Conservation (phyloP, 1,284 basidiomycete species). For the Cutaneotrichosporon daszewskae region DNA sequence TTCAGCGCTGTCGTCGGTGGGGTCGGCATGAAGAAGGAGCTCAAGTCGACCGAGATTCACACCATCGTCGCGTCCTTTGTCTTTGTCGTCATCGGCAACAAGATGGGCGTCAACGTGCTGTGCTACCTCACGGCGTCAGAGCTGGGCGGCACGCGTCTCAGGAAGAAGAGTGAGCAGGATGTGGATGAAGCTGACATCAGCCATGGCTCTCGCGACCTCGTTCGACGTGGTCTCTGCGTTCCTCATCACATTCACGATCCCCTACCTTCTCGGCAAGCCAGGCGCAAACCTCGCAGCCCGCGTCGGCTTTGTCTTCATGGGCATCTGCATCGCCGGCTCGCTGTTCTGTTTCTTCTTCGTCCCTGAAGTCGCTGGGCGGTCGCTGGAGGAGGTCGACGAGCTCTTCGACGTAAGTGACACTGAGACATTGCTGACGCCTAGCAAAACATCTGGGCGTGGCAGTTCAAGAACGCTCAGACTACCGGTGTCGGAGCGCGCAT, state of each 20-base stretch:
- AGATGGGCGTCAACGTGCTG: no score
- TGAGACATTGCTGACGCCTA: no score
- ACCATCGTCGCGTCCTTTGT: no score
- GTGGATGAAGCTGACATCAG: no score
- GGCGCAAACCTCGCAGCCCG: slow-evolving; percentile 5
- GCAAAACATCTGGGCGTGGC: slow-evolving; percentile 17
- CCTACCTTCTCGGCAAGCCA: slow-evolving; percentile 9
- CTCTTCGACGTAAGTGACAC: slow-evolving; percentile 11
- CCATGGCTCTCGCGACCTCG: slow-evolving; percentile 4
- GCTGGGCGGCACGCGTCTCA: no score
- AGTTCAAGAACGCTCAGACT: slow-evolving; percentile 9
- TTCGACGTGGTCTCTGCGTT: slow-evolving; percentile 15
- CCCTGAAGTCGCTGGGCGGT: slow-evolving; percentile 12
- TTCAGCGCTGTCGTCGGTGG: no score
- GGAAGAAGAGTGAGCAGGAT: no score
- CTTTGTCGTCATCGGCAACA: no score
- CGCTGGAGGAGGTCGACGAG: slow-evolving; percentile 17
- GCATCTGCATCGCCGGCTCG: slow-evolving; percentile 4
- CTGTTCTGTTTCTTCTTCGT: slow-evolving; percentile 10
- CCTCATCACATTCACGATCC: slow-evolving; percentile 10
- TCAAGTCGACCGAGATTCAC: no score
- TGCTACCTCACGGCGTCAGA: no score
- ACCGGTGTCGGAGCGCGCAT: slow-evolving; percentile 4
- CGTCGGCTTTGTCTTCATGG: slow-evolving; percentile 11
- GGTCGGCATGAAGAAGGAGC: no score